Percentiles rank a stretch among this genome's conserved stretches.
These are phyloP conservation scores for Sorghum bicolor DNA, from an alignment of 176 grass and related monocot species.

Conservation along the genomic window Sorghum_bicolor_NCBIv3 NC_012875.2:47961001-47961500, in stretches of 20 bases:
- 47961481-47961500: constrained; percentile 69
- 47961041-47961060: constrained; percentile 60
- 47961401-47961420: constrained; percentile 52
- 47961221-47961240: constrained; percentile 75
- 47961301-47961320: constrained; percentile 43
- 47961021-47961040: constrained; percentile 59
- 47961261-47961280: constrained; percentile 38
- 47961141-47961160: constrained; percentile 72
- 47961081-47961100: constrained; percentile 86
- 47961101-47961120: constrained; percentile 85
- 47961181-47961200: constrained; percentile 60
- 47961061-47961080: constrained; percentile 69
- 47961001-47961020: background rate
- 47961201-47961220: constrained; percentile 76
- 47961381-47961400: constrained; percentile 94
- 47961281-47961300: constrained; percentile 25
- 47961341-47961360: constrained; percentile 87
- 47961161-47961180: constrained; percentile 45
- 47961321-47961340: constrained; percentile 81
- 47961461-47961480: constrained; percentile 74
- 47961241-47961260: constrained; percentile 62
- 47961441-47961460: constrained; percentile 97
- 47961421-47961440: constrained; percentile 93
- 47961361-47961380: constrained; percentile 83
- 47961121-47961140: constrained; percentile 60